Conservation (phyloP, 1,284 basidiomycete species). For the Ustilago vetiveriae region DNA sequence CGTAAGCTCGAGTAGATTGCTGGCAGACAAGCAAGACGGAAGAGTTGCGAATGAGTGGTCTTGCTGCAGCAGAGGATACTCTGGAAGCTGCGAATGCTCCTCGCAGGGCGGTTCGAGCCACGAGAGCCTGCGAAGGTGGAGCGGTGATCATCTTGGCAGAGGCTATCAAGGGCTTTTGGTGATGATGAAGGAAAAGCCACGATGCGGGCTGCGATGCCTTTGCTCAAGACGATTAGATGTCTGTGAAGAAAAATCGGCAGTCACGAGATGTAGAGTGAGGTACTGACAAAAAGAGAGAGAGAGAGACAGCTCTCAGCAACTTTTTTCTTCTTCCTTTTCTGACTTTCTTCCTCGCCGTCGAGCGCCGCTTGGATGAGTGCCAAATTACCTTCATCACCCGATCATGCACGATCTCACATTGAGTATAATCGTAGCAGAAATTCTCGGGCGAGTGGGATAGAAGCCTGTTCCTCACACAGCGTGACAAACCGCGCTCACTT, state of each 20-base stretch:
- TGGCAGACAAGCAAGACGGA: slow-evolving; percentile 10
- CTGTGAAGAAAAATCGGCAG: too few relatives aligned
- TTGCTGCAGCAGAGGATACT: background rate
- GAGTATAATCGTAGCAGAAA: too few relatives aligned
- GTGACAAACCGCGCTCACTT: too few relatives aligned
- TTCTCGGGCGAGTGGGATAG: too few relatives aligned
- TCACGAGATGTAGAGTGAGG: too few relatives aligned
- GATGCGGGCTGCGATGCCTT: background rate
- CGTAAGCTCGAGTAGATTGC: slow-evolving; percentile 12
- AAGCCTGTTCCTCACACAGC: too few relatives aligned
- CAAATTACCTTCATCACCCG: background rate
- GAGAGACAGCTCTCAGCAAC: background rate
- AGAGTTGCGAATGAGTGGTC: slow-evolving; percentile 1
- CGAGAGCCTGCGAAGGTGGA: slow-evolving; percentile 18
- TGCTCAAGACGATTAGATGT: too few relatives aligned
- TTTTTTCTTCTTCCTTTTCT: background rate
- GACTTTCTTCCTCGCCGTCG: background rate
- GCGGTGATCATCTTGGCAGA: slow-evolving; percentile 24
- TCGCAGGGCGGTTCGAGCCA: slow-evolving; percentile 27
- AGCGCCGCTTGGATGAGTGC: background rate
- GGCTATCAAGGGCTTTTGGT: too few relatives aligned
- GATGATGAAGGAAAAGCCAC: background rate
- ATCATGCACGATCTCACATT: background rate
- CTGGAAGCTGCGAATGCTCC: background rate
- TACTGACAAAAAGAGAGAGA: too few relatives aligned